Conservation (phyloP, 2,329 filamentous ascomycete species). For the Akanthomyces uredinophilus region DNA sequence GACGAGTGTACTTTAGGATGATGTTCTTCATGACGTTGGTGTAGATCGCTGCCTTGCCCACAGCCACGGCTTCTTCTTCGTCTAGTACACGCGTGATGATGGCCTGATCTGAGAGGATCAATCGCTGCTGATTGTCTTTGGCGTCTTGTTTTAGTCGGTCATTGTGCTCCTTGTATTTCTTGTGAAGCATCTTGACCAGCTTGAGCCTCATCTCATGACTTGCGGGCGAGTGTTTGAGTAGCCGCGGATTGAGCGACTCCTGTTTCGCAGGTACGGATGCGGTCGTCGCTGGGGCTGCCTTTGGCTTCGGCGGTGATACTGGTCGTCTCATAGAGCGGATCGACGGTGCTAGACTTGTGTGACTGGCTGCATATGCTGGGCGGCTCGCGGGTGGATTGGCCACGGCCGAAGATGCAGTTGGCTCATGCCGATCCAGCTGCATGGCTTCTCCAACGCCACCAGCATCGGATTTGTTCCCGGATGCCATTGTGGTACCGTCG, state of each 20-base stretch:
- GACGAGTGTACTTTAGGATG: slow-evolving; percentile 70
- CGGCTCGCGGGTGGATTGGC: background rate
- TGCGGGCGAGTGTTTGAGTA: slow-evolving; percentile 54
- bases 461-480: background rate
- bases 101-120: slow-evolving; percentile 58
- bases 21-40: slow-evolving; percentile 77
- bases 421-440: background rate
- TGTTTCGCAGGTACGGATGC: slow-evolving; percentile 23
- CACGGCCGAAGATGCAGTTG: background rate
- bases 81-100: slow-evolving; percentile 66
- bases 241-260: slow-evolving; percentile 63
- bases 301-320: slow-evolving; percentile 9
- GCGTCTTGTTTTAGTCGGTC: slow-evolving; percentile 49
- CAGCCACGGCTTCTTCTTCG: slow-evolving; percentile 72
- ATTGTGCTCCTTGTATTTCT: slow-evolving; percentile 64
- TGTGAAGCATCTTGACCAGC: slow-evolving; percentile 59
- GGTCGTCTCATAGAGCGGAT: background rate
- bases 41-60: slow-evolving; percentile 66
- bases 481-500: background rate
- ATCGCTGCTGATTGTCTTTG: slow-evolving; percentile 39
- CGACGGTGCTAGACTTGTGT: background rate
- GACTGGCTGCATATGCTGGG: background rate
- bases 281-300: slow-evolving; percentile 6
- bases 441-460: background rate
- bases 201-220: slow-evolving; percentile 51